Evolutionary conservation across 2,329 filamentous ascomycete genomes (phyloP).

Genomic region (Ceratocystis eucalypticola): DNA sequence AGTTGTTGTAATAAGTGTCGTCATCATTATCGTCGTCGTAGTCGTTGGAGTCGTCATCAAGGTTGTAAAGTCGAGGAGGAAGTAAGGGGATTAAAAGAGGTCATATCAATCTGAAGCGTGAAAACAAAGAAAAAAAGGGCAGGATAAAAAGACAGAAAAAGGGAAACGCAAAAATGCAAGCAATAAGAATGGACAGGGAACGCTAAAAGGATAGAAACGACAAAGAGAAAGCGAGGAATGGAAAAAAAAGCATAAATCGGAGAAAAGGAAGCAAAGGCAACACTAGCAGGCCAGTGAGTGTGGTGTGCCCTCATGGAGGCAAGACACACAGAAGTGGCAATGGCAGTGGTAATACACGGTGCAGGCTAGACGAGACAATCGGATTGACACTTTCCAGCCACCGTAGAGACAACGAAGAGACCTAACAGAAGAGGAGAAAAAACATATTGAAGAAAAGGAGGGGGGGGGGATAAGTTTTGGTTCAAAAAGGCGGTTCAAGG

Average conservation of each 20-base stretch:
- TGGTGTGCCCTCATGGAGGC: neutral
- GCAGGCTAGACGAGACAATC: constrained; percentile 2
- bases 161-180: neutral
- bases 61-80: constrained; percentile 1
- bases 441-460: constrained; percentile 4
- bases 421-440: constrained; percentile 13
- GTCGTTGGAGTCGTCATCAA: constrained; percentile 6
- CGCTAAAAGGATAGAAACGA: neutral
- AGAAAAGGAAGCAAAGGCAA: no score
- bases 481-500: constrained; percentile 11
- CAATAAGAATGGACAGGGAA: neutral
- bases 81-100: neutral
- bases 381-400: constrained; percentile 5
- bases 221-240: neutral
- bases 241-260: neutral
- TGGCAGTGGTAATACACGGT: constrained; percentile 3
- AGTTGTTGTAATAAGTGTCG: constrained; percentile 8
- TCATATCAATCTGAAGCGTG: constrained; percentile 6
- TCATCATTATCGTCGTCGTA: constrained; percentile 8
- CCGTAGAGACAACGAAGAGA: constrained; percentile 7
- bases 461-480: neutral
- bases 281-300: neutral
- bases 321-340: neutral
- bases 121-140: constrained; percentile 19
- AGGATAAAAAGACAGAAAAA: constrained; percentile 2